Base-by-base conservation (phyloP, 257 asterid species). In the Euphrasia confusa region DNA sequence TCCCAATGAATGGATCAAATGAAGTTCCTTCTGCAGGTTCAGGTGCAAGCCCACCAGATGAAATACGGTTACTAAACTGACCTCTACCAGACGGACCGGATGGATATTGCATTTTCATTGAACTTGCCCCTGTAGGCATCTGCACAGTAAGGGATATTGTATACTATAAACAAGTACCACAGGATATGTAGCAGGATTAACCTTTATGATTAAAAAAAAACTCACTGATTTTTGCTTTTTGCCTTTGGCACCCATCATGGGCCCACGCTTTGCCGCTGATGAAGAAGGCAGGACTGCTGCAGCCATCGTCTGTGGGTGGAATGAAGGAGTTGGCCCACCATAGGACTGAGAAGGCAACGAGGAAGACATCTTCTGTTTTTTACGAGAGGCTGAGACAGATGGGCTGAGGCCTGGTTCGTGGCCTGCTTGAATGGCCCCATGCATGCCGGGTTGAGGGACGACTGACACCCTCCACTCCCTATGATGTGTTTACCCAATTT, bases 61-160 rank as follows among this genome's bases (percentile, higher is more conserved):
- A 60, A 60, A 75, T 76, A 62, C 86, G 93, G 72, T 83, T 80
- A 58, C 78, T 79, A 61, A 84, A 77, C 69, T 92, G 94, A 56
- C 83, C 92, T 79, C 98, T 89, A 54, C 90, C 97, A 68, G 77
- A 72, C 30, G 87, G 84, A 68, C 89, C 95, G 26, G 91, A 63
- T 10, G 86, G 70, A 69, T 81, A 79, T 77, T 81, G 95, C 90
- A 80, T 81, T 80, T 81, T 86, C 80, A 61, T 75, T 18, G 95
- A 72, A 65, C 89, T 63, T 42, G 82, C 81, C 44, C 89, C 81
- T 27, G 88, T 77, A 63, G 84, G 78, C 44, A 83, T 72, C 84
- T 88, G 80, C 52, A 61, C 68, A 78, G 65, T 48, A 67, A 17
- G 64, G 53, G 40, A 65, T 64, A 64, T 39, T 12, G 44, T 44